Percentiles rank a stretch among this genome's conserved stretches.
These are phyloP conservation scores for Cerioporus squamosus DNA, from an alignment of 1,284 basidiomycete genomes.

Conservation along the genomic window DNA sequence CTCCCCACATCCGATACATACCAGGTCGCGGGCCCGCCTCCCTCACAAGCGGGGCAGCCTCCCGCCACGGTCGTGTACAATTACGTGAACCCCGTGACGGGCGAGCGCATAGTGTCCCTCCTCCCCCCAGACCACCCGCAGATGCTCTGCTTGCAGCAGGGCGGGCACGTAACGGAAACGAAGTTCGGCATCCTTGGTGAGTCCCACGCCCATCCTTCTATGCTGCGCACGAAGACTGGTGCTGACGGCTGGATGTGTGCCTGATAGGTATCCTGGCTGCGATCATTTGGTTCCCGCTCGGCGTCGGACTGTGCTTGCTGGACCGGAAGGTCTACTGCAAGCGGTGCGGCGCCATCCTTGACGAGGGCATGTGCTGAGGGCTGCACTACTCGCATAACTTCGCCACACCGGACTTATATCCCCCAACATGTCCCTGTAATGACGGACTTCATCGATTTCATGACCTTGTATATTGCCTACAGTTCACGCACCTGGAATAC, in stretches of 20 bases:
- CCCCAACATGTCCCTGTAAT: background rate
- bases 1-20: slow-evolving; percentile 8
- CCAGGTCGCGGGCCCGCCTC: slow-evolving; percentile 22
- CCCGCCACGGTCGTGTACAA: slow-evolving; percentile 42
- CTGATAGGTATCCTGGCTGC: slow-evolving; percentile 70
- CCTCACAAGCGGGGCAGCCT: slow-evolving; percentile 17
- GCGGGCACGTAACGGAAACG: slow-evolving; percentile 62
- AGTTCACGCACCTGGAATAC: no score
- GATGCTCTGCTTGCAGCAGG: slow-evolving; percentile 80
- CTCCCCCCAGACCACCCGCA: slow-evolving; percentile 78
- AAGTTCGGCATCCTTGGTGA: slow-evolving; percentile 70
- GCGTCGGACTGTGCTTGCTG: slow-evolving; percentile 73
- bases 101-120: slow-evolving; percentile 51
- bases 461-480: no score
- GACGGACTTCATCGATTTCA: no score
- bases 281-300: slow-evolving; percentile 82
- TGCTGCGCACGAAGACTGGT: background rate
- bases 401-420: background rate
- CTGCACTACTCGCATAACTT: background rate
- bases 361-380: slow-evolving; percentile 40
- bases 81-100: slow-evolving; percentile 50
- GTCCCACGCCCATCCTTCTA: slow-evolving; percentile 28
- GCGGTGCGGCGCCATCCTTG: slow-evolving; percentile 50
- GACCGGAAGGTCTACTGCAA: slow-evolving; percentile 69
- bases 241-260: background rate